Base-by-base conservation (phyloP, 768 basidiomycete genomes). In the Xerocomus spinulosus region DNA sequence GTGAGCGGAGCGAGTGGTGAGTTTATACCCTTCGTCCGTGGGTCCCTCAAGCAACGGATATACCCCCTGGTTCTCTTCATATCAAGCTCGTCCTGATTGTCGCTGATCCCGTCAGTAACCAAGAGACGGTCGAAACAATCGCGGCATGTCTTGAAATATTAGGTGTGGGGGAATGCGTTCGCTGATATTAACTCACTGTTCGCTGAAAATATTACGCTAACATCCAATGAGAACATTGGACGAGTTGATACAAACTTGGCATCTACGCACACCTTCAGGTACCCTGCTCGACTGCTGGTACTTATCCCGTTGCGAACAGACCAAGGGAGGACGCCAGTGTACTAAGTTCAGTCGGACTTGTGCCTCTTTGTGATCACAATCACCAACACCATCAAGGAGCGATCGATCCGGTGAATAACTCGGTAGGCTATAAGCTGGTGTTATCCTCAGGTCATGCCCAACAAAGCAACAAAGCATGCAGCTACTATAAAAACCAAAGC, bases 91-190 rank as follows among this genome's bases (percentile, higher is more conserved):
- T 68, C 74, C 60, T 83, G 83, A 48, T 83, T 81, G 53, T 84
- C 82, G 61, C 80, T 83, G 44, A 82, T 73, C 63, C 85, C 83
- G 62, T 85, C 84, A 41, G 83, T 71, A 49, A 80, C 78, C 66
- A 82, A 85, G 24, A 85, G 73, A 12, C 80, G 66, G 56, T 84
- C 47, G 55, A 81, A 74, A 50, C 81, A 80, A 63, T 85, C 82
- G 57, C 81, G 83, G 33, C 72, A 74, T 1, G 76, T 82, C 45
- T 82, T 72, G 50, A 83, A 76, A 57, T 76, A 70, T 48, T 81
- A 76, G 36, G 78, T 76, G 60, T 79, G 82, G 15, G 76, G 73
- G 61, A 80, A 85, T n/a, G 71, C 76, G 60, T 76, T 78, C 9
- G 82, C 79, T 55, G 76, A 78, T 39, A 85, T 70, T 4, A 83